phyloP scores from a whole-genome alignment of 192 early-diverging fungal species.

The Coemansia biformis region DNA sequence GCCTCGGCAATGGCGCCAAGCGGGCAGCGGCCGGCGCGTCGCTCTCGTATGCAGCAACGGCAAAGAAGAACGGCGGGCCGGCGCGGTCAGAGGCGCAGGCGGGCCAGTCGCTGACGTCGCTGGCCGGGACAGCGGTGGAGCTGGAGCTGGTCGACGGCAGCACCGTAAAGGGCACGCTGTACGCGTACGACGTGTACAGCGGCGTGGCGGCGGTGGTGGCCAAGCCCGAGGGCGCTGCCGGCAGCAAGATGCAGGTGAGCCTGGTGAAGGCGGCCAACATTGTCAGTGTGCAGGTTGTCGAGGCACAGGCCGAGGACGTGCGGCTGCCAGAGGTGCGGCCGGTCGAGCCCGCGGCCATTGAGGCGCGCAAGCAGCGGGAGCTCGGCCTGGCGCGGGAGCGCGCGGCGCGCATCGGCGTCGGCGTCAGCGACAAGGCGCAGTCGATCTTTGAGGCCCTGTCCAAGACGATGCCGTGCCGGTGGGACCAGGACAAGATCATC shows the following conservation, averaged over 20 bases:
- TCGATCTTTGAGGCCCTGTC: conserved; percentile 74
- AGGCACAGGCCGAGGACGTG: not conserved
- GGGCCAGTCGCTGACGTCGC: conserved; percentile 19
- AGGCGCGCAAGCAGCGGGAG: conserved; percentile 33
- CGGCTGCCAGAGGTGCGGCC: conserved; percentile 9
- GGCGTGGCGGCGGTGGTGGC: conserved; percentile 35
- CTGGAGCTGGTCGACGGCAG: conserved; percentile 23
- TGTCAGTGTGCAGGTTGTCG: not conserved
- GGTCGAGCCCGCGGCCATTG: conserved; percentile 10
- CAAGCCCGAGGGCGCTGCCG: conserved; percentile 4
- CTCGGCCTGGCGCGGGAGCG: conserved; percentile 35
- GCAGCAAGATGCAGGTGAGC: conserved; percentile 9
- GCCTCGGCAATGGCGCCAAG: not conserved
- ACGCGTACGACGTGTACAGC: conserved; percentile 46
- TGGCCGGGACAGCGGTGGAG: conserved; percentile 20
- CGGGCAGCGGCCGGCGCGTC: not conserved
- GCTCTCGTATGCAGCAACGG: conserved; percentile 41
- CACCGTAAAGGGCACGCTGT: conserved; percentile 28
- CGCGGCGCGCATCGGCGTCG: conserved; percentile 61
- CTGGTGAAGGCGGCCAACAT: conserved; percentile 31
- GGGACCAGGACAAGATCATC: conserved; percentile 67
- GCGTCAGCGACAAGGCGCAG: conserved; percentile 70
- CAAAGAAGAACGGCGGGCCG: conserved; percentile 20
- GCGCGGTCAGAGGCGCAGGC: not conserved
- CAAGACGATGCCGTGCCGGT: conserved; percentile 78